phyloP scores from a whole-genome alignment of 306 rosid species.

The Pterocarpus macrocarpus region DNA sequence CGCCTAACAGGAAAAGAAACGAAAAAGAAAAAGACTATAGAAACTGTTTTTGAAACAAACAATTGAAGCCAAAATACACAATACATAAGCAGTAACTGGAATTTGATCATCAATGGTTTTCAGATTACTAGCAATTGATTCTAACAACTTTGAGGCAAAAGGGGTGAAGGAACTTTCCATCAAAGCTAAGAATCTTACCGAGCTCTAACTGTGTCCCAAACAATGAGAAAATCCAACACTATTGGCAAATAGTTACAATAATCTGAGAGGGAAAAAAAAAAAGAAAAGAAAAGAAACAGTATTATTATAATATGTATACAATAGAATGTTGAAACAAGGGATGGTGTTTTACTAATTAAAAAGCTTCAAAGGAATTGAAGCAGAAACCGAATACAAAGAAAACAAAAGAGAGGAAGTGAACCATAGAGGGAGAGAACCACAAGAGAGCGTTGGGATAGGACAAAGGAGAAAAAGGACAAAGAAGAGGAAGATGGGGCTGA shows the following conservation, averaged over 20 bases:
- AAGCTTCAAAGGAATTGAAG: not conserved
- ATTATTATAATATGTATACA: too few relatives aligned
- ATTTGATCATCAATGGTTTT: not conserved
- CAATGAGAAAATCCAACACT: conserved; percentile 23
- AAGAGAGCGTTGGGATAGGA: conserved; percentile 42
- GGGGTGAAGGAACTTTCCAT: not conserved
- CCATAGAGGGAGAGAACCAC: conserved; percentile 48
- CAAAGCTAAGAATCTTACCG: conserved; percentile 46
- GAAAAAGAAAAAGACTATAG: not conserved
- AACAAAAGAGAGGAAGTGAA: conserved; percentile 37
- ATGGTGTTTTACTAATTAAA: not conserved
- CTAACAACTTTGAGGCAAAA: not conserved
- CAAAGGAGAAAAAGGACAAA: conserved; percentile 32
- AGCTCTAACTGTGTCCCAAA: conserved; percentile 18
- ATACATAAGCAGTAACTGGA: not conserved
- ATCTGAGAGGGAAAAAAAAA: not conserved
- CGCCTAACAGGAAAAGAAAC: not conserved
- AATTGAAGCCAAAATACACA: not conserved
- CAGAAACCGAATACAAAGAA: conserved; percentile 30
- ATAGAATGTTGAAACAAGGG: not conserved
- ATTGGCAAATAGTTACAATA: not conserved
- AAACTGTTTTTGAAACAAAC: not conserved
- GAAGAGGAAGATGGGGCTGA: conserved; percentile 20
- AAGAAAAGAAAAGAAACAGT: not conserved
- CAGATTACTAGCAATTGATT: not conserved